Percentiles rank a stretch among this genome's conserved stretches.
These are phyloP conservation scores for Syzygium syzygioides DNA, from an alignment of 441 rosid species.

Conservation along the genomic window DNA sequence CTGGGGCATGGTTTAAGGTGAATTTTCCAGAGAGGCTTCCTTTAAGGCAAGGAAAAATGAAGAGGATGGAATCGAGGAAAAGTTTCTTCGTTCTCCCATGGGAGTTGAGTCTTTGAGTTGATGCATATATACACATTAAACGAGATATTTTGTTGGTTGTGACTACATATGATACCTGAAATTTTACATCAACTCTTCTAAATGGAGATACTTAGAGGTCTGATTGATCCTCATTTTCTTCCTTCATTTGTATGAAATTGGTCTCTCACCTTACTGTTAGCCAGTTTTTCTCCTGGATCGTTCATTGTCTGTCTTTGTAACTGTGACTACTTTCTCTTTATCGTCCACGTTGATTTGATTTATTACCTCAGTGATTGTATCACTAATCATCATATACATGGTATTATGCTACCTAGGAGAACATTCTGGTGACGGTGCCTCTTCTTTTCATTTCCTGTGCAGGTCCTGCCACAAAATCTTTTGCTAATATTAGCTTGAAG, in stretches of 20 bases:
- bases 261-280: background rate
- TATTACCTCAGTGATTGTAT: background rate
- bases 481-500: constrained; percentile 3
- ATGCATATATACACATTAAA: background rate
- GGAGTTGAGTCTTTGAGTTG: background rate
- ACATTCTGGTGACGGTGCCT: background rate
- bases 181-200: background rate
- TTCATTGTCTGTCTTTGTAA: background rate
- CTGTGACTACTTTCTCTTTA: background rate
- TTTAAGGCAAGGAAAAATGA: background rate
- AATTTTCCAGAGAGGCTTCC: background rate
- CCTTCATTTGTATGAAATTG: background rate
- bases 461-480: constrained; percentile 1
- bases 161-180: background rate
- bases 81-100: background rate
- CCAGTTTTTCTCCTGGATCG: background rate
- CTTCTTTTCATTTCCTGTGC: background rate
- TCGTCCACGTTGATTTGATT: background rate
- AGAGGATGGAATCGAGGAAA: background rate
- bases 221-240: background rate
- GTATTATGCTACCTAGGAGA: background rate
- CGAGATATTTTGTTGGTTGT: background rate
- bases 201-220: background rate
- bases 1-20: background rate
- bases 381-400: background rate